phyloP scores from a whole-genome alignment of 352 stramenopile species.

The Globisporangium splendens region DNA sequence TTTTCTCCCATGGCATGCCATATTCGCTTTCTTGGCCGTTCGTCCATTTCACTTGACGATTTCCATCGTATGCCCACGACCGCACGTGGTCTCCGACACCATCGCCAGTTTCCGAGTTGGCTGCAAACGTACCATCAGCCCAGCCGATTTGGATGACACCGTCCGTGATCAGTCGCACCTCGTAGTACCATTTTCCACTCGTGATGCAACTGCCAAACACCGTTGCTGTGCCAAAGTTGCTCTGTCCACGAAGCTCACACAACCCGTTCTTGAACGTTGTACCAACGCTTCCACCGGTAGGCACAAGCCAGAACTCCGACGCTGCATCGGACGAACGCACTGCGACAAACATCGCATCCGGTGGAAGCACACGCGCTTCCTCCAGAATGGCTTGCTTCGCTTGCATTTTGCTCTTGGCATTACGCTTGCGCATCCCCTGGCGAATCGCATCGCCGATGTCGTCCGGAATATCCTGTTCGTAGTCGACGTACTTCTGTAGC shows the following conservation, averaged over 20 bases:
- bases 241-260: conserved; percentile 64
- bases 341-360: conserved; percentile 28
- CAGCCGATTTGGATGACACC: conserved; percentile 92
- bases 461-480: conserved; percentile 55
- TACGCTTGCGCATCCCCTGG: conserved; percentile 53
- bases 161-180: conserved; percentile 86
- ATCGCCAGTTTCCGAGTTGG: conserved; percentile 78
- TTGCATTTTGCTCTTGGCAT: conserved; percentile 21
- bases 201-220: conserved; percentile 41
- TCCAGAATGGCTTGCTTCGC: conserved; percentile 9
- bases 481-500: conserved; percentile 70
- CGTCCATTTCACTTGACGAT: conserved; percentile 84
- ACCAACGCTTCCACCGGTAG: conserved; percentile 34
- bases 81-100: conserved; percentile 87
- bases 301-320: conserved; percentile 43
- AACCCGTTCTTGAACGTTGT: conserved; percentile 64
- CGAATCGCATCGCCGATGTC: conserved; percentile 70
- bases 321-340: conserved; percentile 20
- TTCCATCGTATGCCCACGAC: conserved; percentile 91
- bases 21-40: conserved; percentile 59
- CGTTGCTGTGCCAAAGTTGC: conserved; percentile 78
- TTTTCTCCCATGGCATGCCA: conserved; percentile 58
- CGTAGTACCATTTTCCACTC: conserved; percentile 86
- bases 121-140: conserved; percentile 76
- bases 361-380: conserved; percentile 23